Evolutionary conservation across 148 eudicot species (phyloP), one percentile per base, ranked within the genome.

Genomic region (Spergularia marina): DNA sequence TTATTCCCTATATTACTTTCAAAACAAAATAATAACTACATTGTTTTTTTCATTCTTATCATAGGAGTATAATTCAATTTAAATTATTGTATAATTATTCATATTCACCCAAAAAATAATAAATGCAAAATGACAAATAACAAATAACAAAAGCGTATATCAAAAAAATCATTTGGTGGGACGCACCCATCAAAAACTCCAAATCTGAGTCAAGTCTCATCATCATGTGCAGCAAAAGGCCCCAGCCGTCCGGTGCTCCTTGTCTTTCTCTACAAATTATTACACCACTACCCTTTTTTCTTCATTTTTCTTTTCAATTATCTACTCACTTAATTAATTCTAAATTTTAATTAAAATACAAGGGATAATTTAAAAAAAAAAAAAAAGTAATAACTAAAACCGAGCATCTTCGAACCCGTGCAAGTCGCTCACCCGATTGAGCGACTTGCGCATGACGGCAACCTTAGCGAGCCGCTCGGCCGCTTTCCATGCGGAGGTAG

Each of bases 331-430:
- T 6, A 34, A 18, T 25, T 57, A 44, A 30, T 17, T 21, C 6
- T 15, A 47, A 52, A 21, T 7, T 14, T 17, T 36, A 44, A 64
- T 47, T 36, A 12, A 72, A 54, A 69, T 69, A 25, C 52, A 69
- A 69, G 23, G 44, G 10, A 44, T 2, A 41, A 5, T 41, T 30
- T 21, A 21, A 25, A 11, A 52, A 11, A 23, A n/a, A 60, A 25
- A 40, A 55, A 56, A 16, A 6, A 30, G 7, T 20, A 2, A 20
- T 18, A 51, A 77, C 72, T 77, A 95, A 82, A 95, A 95, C 64
- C 99, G 90, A 47, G 99, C 99, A 59, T 92, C 86, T 80, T 95
- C 99, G 65, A 95, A 95, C 83, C 99, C 99, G 83, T 95, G 99
- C 75, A 95, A 86, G 82, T 95, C 99, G 82, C 99, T 89, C 68